These are phyloP conservation scores for Mycena belliarum DNA, from an alignment of 768 basidiomycete species.

Conservation along the genomic window DNA sequence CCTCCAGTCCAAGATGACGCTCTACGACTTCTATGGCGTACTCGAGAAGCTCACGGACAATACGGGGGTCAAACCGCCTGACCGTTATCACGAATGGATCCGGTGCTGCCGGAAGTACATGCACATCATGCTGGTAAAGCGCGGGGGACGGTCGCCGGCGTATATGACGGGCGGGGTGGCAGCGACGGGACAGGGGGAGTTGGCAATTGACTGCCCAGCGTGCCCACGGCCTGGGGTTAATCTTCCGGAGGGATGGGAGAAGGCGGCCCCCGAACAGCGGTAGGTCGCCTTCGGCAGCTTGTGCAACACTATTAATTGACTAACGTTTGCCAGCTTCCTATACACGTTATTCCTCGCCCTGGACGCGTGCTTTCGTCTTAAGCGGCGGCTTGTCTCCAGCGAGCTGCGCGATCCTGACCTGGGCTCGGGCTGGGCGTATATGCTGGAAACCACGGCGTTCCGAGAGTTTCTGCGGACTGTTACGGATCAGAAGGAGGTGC, in stretches of 20 bases:
- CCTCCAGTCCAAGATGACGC: not conserved
- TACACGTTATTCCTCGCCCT: not conserved
- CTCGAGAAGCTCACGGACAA: not conserved
- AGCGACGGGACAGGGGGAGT: constrained; percentile 27
- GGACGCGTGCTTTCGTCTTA: not conserved
- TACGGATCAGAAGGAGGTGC: too few species aligned
- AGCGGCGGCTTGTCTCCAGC: not conserved
- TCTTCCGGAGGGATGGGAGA: constrained; percentile 28
- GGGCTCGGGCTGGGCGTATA: not conserved
- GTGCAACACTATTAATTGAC: not conserved
- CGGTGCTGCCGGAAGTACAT: constrained; percentile 1
- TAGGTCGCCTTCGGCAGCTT: constrained; percentile 12
- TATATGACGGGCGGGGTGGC: not conserved
- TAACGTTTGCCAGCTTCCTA: not conserved
- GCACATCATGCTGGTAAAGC: not conserved
- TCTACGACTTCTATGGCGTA: not conserved
- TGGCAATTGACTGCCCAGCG: constrained; percentile 33
- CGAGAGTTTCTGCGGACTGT: not conserved
- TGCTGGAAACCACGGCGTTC: not conserved
- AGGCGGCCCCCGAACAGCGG: constrained; percentile 14
- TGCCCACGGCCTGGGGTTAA: constrained; percentile 36
- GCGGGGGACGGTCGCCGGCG: too few species aligned
- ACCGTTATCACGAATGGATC: not conserved
- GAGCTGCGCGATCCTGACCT: not conserved
- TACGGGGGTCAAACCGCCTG: not conserved